Percentiles rank a stretch among this genome's conserved stretches.
phyloP scores from a whole-genome alignment of 2,329 filamentous ascomycete species.

The Alternaria hordeiaustralica region DNA sequence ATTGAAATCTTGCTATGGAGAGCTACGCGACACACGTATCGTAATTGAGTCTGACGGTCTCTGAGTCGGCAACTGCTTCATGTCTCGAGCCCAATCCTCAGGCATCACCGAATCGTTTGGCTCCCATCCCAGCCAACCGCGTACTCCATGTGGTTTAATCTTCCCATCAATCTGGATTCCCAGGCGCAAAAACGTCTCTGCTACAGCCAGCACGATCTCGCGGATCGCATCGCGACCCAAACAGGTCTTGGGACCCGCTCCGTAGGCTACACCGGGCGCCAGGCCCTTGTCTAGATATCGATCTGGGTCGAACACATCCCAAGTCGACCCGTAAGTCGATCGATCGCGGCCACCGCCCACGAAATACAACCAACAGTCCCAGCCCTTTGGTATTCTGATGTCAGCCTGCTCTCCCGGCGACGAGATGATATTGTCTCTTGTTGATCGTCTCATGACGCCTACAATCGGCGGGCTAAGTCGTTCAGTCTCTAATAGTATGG shows the following conservation, averaged over 20 bases:
- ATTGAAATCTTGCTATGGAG: not conserved
- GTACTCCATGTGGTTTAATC: not conserved
- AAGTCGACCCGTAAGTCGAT: not conserved
- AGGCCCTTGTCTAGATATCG: not conserved
- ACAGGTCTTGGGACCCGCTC: not conserved
- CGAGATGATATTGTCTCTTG: not conserved
- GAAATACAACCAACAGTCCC: conserved; percentile 1
- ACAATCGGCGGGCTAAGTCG: not conserved
- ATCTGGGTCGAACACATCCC: not conserved
- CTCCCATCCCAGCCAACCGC: not conserved
- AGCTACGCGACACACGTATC: not conserved
- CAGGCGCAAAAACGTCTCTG: not conserved
- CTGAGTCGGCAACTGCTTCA: conserved; percentile 1
- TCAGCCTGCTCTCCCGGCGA: not conserved
- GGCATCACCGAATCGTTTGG: not conserved
- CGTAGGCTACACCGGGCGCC: not conserved
- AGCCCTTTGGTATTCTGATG: not conserved
- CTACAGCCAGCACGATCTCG: not conserved
- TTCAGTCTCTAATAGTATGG: not conserved
- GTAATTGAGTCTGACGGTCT: not conserved
- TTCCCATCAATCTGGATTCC: not conserved
- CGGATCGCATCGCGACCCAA: not conserved
- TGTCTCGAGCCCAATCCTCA: not conserved
- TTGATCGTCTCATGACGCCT: not conserved
- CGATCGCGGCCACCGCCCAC: not conserved